A percentile compares a stretch with the other conserved stretches of the same genome.
phyloP scores from a whole-genome alignment of 768 basidiomycete genomes.

The Podaxis carcinomalis region DNA sequence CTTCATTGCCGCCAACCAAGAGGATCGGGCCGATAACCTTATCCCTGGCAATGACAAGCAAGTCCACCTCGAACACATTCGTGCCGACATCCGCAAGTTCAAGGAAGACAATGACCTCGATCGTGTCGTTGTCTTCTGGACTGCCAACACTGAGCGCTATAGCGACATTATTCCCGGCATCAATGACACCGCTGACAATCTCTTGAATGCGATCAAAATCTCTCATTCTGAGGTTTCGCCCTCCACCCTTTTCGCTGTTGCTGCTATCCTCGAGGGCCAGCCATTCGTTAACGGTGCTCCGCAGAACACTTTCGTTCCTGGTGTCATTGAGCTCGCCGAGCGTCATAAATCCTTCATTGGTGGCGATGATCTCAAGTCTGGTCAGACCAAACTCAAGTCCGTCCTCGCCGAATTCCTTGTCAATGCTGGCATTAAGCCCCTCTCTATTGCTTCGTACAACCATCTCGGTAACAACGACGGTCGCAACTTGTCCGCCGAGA shows the following conservation, averaged over 20 bases:
- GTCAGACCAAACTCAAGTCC: slow-evolving; percentile 96
- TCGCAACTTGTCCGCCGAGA: slow-evolving; percentile 82
- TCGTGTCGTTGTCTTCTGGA: slow-evolving; percentile 95
- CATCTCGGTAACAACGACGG: slow-evolving; percentile 99
- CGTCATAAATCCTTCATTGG: slow-evolving; percentile 88
- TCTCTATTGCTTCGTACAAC: slow-evolving; percentile 97
- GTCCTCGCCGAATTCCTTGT: slow-evolving; percentile 98
- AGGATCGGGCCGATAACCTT: slow-evolving; percentile 80
- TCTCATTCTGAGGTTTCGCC: slow-evolving; percentile 98
- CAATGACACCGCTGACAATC: slow-evolving; percentile 89
- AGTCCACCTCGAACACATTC: slow-evolving; percentile 86
- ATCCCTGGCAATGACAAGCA: slow-evolving; percentile 85
- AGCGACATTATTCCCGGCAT: slow-evolving; percentile 90
- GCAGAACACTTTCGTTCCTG: slow-evolving; percentile 98
- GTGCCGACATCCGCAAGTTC: slow-evolving; percentile 92
- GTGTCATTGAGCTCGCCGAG: slow-evolving; percentile 90
- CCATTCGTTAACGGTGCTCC: slow-evolving; percentile 98
- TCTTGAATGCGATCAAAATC: slow-evolving; percentile 74
- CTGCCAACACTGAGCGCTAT: slow-evolving; percentile 98
- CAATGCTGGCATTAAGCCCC: slow-evolving; percentile 96
- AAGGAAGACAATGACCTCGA: slow-evolving; percentile 83
- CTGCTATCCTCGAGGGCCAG: slow-evolving; percentile 89
- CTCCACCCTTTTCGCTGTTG: slow-evolving; percentile 93
- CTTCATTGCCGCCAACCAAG: slow-evolving; percentile 98
- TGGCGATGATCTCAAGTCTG: slow-evolving; percentile 96